Base-by-base conservation (phyloP, 306 rosid species). In the Echinosophora koreensis region DNA sequence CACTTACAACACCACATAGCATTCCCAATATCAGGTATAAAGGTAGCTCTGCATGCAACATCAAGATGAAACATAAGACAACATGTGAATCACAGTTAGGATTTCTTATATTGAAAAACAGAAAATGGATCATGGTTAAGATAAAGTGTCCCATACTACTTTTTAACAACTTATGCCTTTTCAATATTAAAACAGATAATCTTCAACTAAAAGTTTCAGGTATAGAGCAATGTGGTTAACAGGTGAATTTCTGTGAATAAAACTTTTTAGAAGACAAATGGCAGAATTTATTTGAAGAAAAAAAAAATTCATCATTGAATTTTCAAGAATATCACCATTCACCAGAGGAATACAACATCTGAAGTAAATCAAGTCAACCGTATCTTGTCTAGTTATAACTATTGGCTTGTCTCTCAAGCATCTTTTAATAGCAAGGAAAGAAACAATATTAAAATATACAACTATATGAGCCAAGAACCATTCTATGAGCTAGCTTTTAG, bases 1-100 rank as follows among this genome's bases (percentile, higher is more conserved):
- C 99, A 77, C 99, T 95, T 66, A 95, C 97, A 79, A 86, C 89
- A 73, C 97, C 99, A 70, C 99, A 95, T 16, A 95, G 90, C 99
- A 95, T 95, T 86, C 99, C 99, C 91, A 95, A 69, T 88, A 95
- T 95, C 81, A 95, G 84, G 88, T 95, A 95, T 71, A 95, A 76
- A 59, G 99, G 99, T 66, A 95, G 88, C 76, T 95, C 99, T 95
- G 95, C 92, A 84, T 38, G 34, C 74, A 90, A 85, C 68, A 82
- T 41, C 50, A 76, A 57, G 64, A 81, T 38, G 66, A 81, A 74
- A 52, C 62, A 79, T 73, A 78, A 80, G 79, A 62, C 27, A 77
- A 34, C 46, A 76, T 52, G 47, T 72, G 66, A 56, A 62, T n/a
- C 60, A 71, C 13, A 37, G n/a, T 41, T 38, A 38, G 41, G 34